Percentiles rank a stretch among this genome's conserved stretches.
Evolutionary conservation across 257 asterid species (phyloP).

Genomic region (Vinca minor): DNA sequence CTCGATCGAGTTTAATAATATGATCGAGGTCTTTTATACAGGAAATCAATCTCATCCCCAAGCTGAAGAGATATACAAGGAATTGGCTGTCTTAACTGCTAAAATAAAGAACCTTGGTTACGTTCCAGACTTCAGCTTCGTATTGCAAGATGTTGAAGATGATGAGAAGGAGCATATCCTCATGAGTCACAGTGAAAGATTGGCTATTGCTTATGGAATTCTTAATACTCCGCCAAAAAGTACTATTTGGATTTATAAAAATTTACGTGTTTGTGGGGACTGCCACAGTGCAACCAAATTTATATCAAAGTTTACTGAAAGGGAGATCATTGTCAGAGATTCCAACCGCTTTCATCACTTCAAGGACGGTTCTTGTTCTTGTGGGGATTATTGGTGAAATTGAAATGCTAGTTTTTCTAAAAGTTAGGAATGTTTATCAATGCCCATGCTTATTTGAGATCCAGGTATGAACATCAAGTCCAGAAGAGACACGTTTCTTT

Average conservation of each 20-base stretch:
- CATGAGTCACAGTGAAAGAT: conserved; percentile 62
- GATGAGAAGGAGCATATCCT: conserved; percentile 75
- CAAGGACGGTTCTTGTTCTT: conserved; percentile 13
- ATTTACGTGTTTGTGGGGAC: no score
- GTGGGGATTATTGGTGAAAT: conserved; percentile 15
- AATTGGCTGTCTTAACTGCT: conserved; percentile 34
- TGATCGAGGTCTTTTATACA: conserved; percentile 22
- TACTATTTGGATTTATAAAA: no score
- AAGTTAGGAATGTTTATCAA: background rate
- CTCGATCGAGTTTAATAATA: conserved; percentile 17
- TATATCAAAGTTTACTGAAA: no score
- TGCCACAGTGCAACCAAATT: no score
- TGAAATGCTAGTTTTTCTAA: background rate
- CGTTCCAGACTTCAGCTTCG: conserved; percentile 61
- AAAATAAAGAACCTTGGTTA: conserved; percentile 60
- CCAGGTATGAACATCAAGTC: background rate
- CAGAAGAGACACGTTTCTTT: background rate
- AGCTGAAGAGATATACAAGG: conserved; percentile 42
- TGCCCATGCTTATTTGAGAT: background rate
- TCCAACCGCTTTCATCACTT: conserved; percentile 17
- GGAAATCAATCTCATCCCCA: conserved; percentile 59
- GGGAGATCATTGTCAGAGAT: no score
- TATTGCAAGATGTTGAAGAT: conserved; percentile 74
- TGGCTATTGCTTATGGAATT: conserved; percentile 68
- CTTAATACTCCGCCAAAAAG: conserved; percentile 55